Evolutionary conservation across 192 early-diverging fungal species (phyloP).

Genomic region (Coemansia sp.): DNA sequence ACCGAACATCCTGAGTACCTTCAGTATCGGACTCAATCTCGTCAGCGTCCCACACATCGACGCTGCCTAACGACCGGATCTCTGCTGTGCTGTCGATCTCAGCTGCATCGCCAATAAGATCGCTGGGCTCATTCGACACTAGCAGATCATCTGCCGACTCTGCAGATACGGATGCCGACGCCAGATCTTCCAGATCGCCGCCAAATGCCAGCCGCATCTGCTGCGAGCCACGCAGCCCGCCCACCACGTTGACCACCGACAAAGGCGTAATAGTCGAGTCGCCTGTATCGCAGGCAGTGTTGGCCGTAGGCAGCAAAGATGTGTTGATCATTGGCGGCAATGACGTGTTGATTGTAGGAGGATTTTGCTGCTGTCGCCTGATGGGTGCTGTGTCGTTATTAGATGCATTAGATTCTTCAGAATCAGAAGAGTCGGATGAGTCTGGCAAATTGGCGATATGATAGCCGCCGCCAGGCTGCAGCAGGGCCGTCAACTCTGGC

Average conservation of each 20-base stretch:
- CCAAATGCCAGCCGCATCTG: neutral
- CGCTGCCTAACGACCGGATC: too few relatives aligned
- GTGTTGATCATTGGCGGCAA: conserved; percentile 34
- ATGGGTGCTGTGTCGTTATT: neutral
- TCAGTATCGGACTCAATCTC: neutral
- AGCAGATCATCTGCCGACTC: too few relatives aligned
- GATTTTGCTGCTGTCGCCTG: neutral
- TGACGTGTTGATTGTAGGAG: neutral
- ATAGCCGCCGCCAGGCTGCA: conserved; percentile 45
- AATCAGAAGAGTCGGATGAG: conserved; percentile 33
- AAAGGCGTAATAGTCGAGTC: conserved; percentile 41
- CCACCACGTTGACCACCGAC: conserved; percentile 46
- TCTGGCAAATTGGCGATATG: conserved; percentile 51
- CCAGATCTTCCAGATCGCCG: too few relatives aligned
- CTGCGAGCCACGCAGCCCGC: conserved; percentile 19
- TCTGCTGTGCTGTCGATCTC: conserved; percentile 1
- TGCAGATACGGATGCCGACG: too few relatives aligned
- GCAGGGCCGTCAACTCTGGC: conserved; percentile 36
- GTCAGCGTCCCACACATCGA: neutral
- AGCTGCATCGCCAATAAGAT: neutral
- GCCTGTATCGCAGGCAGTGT: conserved; percentile 26
- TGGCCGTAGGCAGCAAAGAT: conserved; percentile 7
- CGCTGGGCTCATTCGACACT: too few relatives aligned
- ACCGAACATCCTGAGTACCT: too few relatives aligned
- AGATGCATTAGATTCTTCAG: neutral